Base-by-base conservation (phyloP, 805 yeast species). In the Candida hungchunana region DNA sequence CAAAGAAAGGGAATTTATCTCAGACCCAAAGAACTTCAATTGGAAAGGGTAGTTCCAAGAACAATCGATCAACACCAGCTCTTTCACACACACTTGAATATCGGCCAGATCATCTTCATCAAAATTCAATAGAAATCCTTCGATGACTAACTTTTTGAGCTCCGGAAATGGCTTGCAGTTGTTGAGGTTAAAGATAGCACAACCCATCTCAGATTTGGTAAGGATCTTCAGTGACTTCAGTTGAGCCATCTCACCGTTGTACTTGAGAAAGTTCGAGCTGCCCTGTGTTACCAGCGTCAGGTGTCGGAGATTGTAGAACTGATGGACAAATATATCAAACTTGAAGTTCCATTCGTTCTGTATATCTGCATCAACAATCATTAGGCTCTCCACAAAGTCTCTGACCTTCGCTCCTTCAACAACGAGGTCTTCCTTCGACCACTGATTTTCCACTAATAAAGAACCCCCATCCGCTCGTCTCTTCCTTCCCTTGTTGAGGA, bases 1-100 rank as follows among this genome's bases (percentile, higher is more conserved):
- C 16, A 62, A 42, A 10, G 42, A 44, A 17, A 61, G 37, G n/a
- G 39, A 37, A 14, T 43, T 47, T 31, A 60, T 47, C 15, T 44
- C 36, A 16, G 44, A 44, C 6, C 59, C 59, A 35, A 59, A 58
- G 21, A 46, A 47, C 18, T 51, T 53, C 29, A 73, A 49, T 14
- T 64, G 59, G 46, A 75, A 75, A 1, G 81, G 81, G 42, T 72
- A 75, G 40, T 70, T 71, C 80, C 81, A 75, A 2, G 69, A 65
- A 51, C 81, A 75, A 42, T 74, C 62, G 11, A 50, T 43, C 5
- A 75, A 44, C 4, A 50, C 43, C 18, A 73, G 44, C 2, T 43
- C 45, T 5, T 46, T 44, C 9, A 45, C 19, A 1, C 43, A 25
- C 5, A 51, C 47, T 2, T 50, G 42, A 9, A 47, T 34, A 2